These are phyloP conservation scores for Coniochaeta sp. DNA, from an alignment of 2,329 filamentous ascomycete genomes.

Conservation along the genomic window DNA sequence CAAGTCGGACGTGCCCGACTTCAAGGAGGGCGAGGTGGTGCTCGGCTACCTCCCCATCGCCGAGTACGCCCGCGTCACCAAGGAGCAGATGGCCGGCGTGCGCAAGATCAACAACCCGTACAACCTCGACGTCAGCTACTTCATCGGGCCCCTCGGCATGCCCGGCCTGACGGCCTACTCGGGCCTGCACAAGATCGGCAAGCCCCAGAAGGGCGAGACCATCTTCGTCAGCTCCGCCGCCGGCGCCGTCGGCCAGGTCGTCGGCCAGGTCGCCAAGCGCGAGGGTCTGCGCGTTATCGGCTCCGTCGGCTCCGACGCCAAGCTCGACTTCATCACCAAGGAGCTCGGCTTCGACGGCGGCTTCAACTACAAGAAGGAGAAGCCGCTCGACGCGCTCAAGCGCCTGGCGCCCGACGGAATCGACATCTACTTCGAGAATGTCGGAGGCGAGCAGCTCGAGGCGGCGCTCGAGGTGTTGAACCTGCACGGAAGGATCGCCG, in stretches of 20 bases:
- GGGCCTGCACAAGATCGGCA: constrained; percentile 60
- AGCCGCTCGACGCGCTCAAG: constrained; percentile 56
- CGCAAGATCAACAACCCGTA: constrained; percentile 61
- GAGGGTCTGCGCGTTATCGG: constrained; percentile 75
- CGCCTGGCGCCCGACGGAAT: constrained; percentile 70
- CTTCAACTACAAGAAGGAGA: constrained; percentile 88
- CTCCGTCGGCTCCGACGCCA: constrained; percentile 71
- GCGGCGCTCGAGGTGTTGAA: constrained; percentile 44
- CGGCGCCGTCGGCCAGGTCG: constrained; percentile 75
- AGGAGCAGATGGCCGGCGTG: constrained; percentile 27
- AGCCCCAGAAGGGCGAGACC: constrained; percentile 68
- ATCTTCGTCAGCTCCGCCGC: constrained; percentile 77
- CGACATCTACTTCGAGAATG: constrained; percentile 57
- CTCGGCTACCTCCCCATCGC: constrained; percentile 50
- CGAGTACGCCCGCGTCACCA: constrained; percentile 58
- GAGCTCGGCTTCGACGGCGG: constrained; percentile 50
- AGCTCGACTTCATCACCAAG: constrained; percentile 57
- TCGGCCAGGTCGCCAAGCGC: constrained; percentile 77
- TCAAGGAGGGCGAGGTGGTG: constrained; percentile 61
- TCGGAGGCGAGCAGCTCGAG: constrained; percentile 44
- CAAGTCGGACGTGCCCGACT: constrained; percentile 55
- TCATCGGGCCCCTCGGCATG: constrained; percentile 60
- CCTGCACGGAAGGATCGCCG: constrained; percentile 55
- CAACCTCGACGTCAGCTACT: constrained; percentile 58
- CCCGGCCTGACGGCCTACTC: constrained; percentile 42